Conservation (phyloP, 129 eudicot genomes). For the Artemisia tridentata region DNA sequence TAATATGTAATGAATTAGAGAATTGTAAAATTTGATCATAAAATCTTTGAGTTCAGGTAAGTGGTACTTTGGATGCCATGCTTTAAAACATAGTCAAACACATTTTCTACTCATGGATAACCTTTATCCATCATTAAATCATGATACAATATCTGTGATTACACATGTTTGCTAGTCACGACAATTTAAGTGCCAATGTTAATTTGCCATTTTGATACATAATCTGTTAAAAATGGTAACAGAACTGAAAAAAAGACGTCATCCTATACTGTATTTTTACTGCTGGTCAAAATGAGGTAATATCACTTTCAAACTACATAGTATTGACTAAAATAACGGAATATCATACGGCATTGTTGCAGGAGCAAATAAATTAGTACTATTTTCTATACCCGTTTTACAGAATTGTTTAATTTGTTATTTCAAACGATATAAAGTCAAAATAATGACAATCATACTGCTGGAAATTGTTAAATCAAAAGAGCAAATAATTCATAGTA, state of each 20-base stretch:
- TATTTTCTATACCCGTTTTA: slow-evolving; percentile 15
- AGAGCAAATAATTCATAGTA: slow-evolving; percentile 16
- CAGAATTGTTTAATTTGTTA: not conserved
- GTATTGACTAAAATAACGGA: slow-evolving; percentile 34
- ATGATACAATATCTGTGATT: not conserved
- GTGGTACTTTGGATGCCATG: too few relatives aligned
- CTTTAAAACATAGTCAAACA: too few relatives aligned
- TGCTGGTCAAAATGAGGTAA: slow-evolving; percentile 30
- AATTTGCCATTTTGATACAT: not conserved
- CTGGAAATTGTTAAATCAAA: not conserved
- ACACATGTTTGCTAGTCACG: not conserved
- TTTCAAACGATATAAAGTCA: slow-evolving; percentile 4
- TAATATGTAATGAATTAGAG: too few relatives aligned
- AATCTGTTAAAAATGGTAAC: not conserved
- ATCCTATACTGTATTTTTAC: slow-evolving; percentile 13
- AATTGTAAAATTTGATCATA: too few relatives aligned
- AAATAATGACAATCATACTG: not conserved
- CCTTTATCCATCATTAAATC: too few relatives aligned
- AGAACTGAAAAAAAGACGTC: slow-evolving; percentile 21
- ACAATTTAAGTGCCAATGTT: not conserved
- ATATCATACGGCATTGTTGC: slow-evolving; percentile 20
- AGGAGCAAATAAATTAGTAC: slow-evolving; percentile 14
- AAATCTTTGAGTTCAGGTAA: too few relatives aligned
- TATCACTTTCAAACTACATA: slow-evolving; percentile 19
- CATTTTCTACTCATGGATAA: too few relatives aligned